Conservation (phyloP, 1,284 basidiomycete genomes). For the Boletus holoroseus region DNA sequence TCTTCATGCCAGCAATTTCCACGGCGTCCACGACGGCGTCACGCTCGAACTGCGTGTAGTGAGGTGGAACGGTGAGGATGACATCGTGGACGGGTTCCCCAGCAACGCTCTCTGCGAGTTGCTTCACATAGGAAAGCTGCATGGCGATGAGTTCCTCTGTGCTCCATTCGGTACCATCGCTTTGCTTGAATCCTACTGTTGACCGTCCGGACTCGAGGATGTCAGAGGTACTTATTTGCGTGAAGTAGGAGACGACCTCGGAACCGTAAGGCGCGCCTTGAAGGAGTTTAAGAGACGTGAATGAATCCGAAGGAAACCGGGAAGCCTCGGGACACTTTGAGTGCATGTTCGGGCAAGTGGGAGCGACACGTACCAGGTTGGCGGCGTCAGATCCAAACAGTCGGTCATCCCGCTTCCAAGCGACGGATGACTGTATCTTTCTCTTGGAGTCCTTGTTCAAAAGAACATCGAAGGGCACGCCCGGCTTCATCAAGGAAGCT, state of each 20-base stretch:
- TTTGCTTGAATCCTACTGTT: slow-evolving; percentile 54
- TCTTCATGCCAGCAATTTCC: slow-evolving; percentile 82
- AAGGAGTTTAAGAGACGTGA: slow-evolving; percentile 83
- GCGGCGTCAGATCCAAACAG: slow-evolving; percentile 86
- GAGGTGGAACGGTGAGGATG: slow-evolving; percentile 82
- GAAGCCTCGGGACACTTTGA: slow-evolving; percentile 57
- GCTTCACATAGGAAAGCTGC: slow-evolving; percentile 87
- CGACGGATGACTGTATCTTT: slow-evolving; percentile 87
- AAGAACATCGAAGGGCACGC: slow-evolving; percentile 92
- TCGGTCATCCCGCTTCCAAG: slow-evolving; percentile 83
- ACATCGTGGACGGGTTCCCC: slow-evolving; percentile 77
- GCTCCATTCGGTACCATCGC: slow-evolving; percentile 66
- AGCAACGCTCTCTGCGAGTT: slow-evolving; percentile 76
- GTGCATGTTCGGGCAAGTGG: background rate
- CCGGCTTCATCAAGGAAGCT: slow-evolving; percentile 93
- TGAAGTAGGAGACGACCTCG: slow-evolving; percentile 57
- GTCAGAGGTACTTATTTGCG: slow-evolving; percentile 59
- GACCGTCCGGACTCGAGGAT: slow-evolving; percentile 54
- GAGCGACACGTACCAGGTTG: slow-evolving; percentile 63
- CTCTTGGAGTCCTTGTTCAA: slow-evolving; percentile 95
- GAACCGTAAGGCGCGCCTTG: slow-evolving; percentile 71
- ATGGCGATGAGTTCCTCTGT: slow-evolving; percentile 93
- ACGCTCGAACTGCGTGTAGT: slow-evolving; percentile 82
- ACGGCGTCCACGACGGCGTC: slow-evolving; percentile 88
- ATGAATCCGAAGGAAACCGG: slow-evolving; percentile 85